Evolutionary conservation across 1,284 basidiomycete species (phyloP), one percentile per base, ranked within the genome.

Genomic region (Tilletia setariae): DNA sequence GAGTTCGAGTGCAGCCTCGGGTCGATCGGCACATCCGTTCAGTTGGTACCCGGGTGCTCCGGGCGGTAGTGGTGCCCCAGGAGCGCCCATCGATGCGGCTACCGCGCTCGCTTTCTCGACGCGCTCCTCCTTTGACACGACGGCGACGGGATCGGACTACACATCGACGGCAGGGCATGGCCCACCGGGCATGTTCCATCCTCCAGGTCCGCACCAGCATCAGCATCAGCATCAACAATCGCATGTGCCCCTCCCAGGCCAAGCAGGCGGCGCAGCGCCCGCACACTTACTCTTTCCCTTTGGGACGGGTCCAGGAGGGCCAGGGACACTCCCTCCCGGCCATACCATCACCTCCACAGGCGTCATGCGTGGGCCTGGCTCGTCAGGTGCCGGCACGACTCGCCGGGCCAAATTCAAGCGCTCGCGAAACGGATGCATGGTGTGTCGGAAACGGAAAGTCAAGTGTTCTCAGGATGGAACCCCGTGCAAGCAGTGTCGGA

Each of bases 391-490:
- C 9, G 75, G 77, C 23, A 70, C 76, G 15, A 72, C 70, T 25
- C 71, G 78, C 25, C 67, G 75, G 32, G 70, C 72, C 64, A 79
- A 79, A 65, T 79, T 79, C 74, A 78, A 73, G 70, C 73, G 78
- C 25, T 71, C 68, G 64, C 69, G 78, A 35, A 79, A 75, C 9
- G 78, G 76, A 19, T 79, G 78, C 61, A 69, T 79, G 43, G 74
- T 78, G 40, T 79, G 78, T 71, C 69, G 78, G 64, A 79, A 78
- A 71, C 67, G 78, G 30, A 79, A 79, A 66, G 76, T 79, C 68
- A 79, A 79, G 68, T 79, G 78, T 44, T 67, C 70, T 28, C 78
- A 79, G 68, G 78, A 79, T 46, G 78, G 78, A 13, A 75, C 70
- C 6, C 78, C 78, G 4, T 79, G 78, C 74, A 78, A 77, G 67